Evolutionary conservation across 2,329 filamentous ascomycete species (phyloP), one percentile per base, ranked within the genome.

Genomic region (Talaromyces rugulosus): DNA sequence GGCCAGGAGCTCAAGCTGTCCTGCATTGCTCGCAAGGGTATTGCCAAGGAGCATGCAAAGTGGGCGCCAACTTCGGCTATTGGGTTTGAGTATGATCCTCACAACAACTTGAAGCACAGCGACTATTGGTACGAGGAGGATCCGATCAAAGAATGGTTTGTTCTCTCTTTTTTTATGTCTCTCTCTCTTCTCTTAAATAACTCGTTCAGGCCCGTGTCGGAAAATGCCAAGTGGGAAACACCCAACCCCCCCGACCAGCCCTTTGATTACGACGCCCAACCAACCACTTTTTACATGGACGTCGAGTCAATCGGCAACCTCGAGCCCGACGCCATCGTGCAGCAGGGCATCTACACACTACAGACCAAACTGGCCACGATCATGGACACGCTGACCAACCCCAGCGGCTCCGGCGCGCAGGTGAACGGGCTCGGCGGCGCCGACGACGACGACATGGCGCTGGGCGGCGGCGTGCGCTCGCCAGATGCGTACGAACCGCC

Each of bases 11-110:
- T 99, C 64, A 89, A 92, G 75, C 86, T 99, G 72, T 90, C 86
- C 64, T 98, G 94, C 74, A 90, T 97, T 67, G 95, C 94, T 57
- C 97, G 96, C 83, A 98, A 98, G 83, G 95, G 95, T 1, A 98
- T 98, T 66, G 93, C 94, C 42, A 99, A 99, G 82, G 95, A 99
- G 76, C 95, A 99, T 77, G 91, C 95, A 9, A 99, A 99, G 78
- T 99, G 95, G 95, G 90, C 92, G 71, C 93, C 95, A 1, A 94
- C 91, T 40, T 85, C 92, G 47, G 95, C 95, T 3, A 88, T 99
- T 47, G 93, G 92, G 28, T 99, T 99, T 74, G 95, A 99, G 77
- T 99, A 99, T 77, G 95, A 99, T 75, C 95, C 95, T 64, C 90
- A 96, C 77, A 99, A 99, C 80, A 97, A 96, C 79, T 81, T 99